Percentiles rank a stretch among this genome's conserved stretches.
Conservation (phyloP, 805 yeast species). For the Huiozyma naganishii region DNA sequence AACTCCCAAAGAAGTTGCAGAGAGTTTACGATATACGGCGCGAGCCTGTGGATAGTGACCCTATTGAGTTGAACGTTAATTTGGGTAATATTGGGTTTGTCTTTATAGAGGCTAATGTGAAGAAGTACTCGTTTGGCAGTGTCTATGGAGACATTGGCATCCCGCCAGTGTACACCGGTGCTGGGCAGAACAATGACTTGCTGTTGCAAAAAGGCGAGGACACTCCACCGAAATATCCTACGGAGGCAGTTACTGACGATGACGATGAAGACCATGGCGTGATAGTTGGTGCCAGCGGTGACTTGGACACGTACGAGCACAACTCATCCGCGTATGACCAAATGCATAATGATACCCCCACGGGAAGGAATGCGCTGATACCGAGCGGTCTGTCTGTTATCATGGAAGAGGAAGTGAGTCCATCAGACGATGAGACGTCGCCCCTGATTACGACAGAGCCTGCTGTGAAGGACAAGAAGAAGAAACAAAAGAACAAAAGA, state of each 20-base stretch:
- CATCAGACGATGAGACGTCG: neutral
- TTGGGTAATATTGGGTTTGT: slow-evolving; percentile 73
- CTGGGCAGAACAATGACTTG: slow-evolving; percentile 35
- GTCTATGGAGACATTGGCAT: slow-evolving; percentile 34
- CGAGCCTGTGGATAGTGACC: slow-evolving; percentile 19
- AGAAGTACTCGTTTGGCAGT: slow-evolving; percentile 67
- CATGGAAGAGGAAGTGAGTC: neutral
- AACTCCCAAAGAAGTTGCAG: slow-evolving; percentile 11
- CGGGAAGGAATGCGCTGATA: no score
- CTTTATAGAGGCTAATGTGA: slow-evolving; percentile 73
- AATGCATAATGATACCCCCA: slow-evolving; percentile 13
- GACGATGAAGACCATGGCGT: neutral
- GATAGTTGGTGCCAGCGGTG: neutral
- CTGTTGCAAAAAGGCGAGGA: slow-evolving; percentile 63
- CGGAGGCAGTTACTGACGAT: slow-evolving; percentile 39
- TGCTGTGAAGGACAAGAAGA: slow-evolving; percentile 4
- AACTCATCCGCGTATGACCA: slow-evolving; percentile 27
- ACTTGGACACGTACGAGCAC: slow-evolving; percentile 21
- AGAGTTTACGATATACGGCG: slow-evolving; percentile 15
- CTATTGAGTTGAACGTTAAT: slow-evolving; percentile 45
- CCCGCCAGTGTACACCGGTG: slow-evolving; percentile 36
- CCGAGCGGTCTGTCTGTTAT: neutral
- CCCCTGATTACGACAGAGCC: no score
- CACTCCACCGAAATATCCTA: slow-evolving; percentile 56
- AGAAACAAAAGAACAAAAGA: slow-evolving; percentile 10